phyloP scores from a whole-genome alignment of 352 stramenopile species.

The Phytophthora tubulina region DNA sequence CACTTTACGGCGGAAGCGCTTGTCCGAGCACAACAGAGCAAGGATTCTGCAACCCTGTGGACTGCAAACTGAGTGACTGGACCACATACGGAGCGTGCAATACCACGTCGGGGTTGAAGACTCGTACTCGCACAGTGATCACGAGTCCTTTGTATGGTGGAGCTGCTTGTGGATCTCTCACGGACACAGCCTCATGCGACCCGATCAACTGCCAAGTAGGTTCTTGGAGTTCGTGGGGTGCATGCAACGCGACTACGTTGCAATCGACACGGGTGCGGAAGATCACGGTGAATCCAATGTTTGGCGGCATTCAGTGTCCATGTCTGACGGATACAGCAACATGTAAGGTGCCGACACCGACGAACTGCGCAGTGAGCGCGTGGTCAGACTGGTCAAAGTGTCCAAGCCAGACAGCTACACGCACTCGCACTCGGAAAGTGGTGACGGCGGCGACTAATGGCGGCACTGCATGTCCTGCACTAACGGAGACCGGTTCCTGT shows the following conservation, averaged over 20 bases:
- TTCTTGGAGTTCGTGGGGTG: conserved; percentile 39
- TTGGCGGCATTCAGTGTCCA: conserved; percentile 53
- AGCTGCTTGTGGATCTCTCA: conserved; percentile 39
- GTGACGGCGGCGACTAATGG: conserved; percentile 47
- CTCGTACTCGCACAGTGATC: conserved; percentile 42
- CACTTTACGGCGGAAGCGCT: conserved; percentile 53
- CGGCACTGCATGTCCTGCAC: conserved; percentile 46
- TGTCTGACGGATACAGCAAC: conserved; percentile 45
- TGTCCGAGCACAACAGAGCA: conserved; percentile 44
- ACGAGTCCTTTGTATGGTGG: conserved; percentile 50
- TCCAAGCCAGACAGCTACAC: conserved; percentile 42
- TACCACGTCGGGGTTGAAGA: conserved; percentile 42
- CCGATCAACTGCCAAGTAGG: conserved; percentile 63
- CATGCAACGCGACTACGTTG: conserved; percentile 42
- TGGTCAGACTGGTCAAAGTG: conserved; percentile 66
- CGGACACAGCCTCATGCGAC: conserved; percentile 48
- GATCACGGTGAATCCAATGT: conserved; percentile 43
- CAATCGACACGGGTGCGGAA: conserved; percentile 43
- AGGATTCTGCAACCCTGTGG: conserved; percentile 49
- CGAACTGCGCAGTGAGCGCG: conserved; percentile 56
- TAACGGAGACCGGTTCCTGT: conserved; percentile 52
- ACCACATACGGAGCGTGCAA: conserved; percentile 50
- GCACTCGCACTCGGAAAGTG: conserved; percentile 50
- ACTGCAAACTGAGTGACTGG: conserved; percentile 59
- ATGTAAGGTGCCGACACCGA: conserved; percentile 53